These are phyloP conservation scores for Xylariaceae sp. DNA, from an alignment of 2,329 filamentous ascomycete genomes.

Conservation along the genomic window DNA sequence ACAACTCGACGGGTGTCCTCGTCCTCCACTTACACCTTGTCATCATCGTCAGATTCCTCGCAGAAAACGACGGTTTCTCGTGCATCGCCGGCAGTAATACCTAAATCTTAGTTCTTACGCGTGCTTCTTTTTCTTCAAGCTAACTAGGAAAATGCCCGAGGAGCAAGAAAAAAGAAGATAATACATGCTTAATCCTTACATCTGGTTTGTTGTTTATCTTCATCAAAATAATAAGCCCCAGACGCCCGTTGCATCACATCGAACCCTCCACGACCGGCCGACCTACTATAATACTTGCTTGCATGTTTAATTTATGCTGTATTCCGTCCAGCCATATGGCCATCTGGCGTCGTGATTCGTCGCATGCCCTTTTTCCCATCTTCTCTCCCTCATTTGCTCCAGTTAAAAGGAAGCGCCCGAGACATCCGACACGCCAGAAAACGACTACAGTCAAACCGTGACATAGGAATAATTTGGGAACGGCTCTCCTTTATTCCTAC, in stretches of 20 bases:
- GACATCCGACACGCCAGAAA: constrained; percentile 14
- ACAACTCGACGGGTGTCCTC: too few relatives aligned
- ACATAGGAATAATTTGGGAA: too few relatives aligned
- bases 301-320: not conserved
- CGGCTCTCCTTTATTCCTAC: too few relatives aligned
- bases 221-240: not conserved
- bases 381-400: not conserved
- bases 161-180: too few relatives aligned
- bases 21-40: not conserved
- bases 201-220: constrained; percentile 2
- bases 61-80: not conserved
- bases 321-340: not conserved
- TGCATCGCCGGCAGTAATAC: not conserved
- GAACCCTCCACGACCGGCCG: not conserved
- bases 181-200: not conserved
- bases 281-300: not conserved
- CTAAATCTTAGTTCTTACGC: not conserved
- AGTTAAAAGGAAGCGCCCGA: constrained; percentile 14
- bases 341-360: not conserved
- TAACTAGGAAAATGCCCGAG: not conserved
- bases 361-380: not conserved
- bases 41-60: not conserved
- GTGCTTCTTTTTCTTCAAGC: not conserved
- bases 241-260: not conserved
- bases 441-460: too few relatives aligned